A percentile compares a stretch with the other conserved stretches of the same genome.
These are phyloP conservation scores for Trichoderma hamatum DNA, from an alignment of 2,329 filamentous ascomycete species.

Conservation along the genomic window DNA sequence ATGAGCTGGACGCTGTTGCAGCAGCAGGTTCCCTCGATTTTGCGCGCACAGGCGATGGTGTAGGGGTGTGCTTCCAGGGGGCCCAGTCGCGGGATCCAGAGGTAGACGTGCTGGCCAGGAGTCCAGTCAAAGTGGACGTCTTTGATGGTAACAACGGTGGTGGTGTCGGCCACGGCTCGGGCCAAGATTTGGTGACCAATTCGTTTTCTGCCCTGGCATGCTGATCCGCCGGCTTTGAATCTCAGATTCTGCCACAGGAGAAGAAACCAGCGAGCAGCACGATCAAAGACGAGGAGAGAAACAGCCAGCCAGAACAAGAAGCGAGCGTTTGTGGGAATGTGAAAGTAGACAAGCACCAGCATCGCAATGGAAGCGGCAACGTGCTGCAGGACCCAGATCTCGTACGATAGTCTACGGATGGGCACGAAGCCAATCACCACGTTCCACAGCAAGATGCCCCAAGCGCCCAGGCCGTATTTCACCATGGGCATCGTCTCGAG, in stretches of 20 bases:
- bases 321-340: constrained; percentile 61
- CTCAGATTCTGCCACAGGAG: constrained; percentile 58
- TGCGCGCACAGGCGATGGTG: constrained; percentile 61
- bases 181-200: constrained; percentile 58
- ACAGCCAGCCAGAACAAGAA: constrained; percentile 70
- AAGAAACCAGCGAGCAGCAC: constrained; percentile 53
- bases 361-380: constrained; percentile 63
- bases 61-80: constrained; percentile 62
- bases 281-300: constrained; percentile 64
- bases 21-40: constrained; percentile 53
- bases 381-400: constrained; percentile 71
- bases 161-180: constrained; percentile 52
- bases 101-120: constrained; percentile 63
- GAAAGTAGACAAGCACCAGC: constrained; percentile 64
- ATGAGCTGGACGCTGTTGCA: constrained; percentile 64
- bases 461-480: constrained; percentile 68
- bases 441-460: constrained; percentile 68
- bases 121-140: constrained; percentile 62
- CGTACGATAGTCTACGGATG: constrained; percentile 67
- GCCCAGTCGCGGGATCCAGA: constrained; percentile 61
- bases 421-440: constrained; percentile 65
- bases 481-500: constrained; percentile 65
- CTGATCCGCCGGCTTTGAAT: constrained; percentile 44
- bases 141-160: constrained; percentile 62
- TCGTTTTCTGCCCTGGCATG: constrained; percentile 51